Percentiles rank a stretch among this genome's conserved stretches.
Evolutionary conservation across 2,329 filamentous ascomycete species (phyloP).

Genomic region (Curvularia eragrostidis): DNA sequence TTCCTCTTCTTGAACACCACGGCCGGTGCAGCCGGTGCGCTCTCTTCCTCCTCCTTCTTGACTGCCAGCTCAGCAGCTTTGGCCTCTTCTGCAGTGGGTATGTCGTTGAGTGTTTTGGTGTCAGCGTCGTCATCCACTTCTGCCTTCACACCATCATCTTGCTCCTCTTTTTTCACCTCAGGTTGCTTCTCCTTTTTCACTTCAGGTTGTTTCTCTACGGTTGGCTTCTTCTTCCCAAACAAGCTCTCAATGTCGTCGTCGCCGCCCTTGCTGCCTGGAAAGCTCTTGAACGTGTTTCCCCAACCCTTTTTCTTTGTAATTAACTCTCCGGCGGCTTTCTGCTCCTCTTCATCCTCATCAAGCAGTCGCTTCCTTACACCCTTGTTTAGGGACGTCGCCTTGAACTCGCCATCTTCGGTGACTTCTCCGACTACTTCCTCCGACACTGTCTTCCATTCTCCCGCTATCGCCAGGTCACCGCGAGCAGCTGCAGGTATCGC

Average conservation of each 20-base stretch:
- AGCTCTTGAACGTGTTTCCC: slow-evolving; percentile 56
- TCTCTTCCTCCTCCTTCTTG: slow-evolving; percentile 32
- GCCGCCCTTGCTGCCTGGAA: slow-evolving; percentile 52
- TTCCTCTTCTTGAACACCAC: slow-evolving; percentile 84
- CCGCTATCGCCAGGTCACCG: slow-evolving; percentile 82
- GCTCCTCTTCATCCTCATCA: slow-evolving; percentile 67
- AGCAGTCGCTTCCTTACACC: slow-evolving; percentile 69
- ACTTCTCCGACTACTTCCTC: slow-evolving; percentile 54
- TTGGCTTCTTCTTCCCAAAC: slow-evolving; percentile 44
- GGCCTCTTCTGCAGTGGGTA: slow-evolving; percentile 40
- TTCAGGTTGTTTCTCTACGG: slow-evolving; percentile 33
- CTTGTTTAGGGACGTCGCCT: slow-evolving; percentile 53
- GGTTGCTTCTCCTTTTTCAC: slow-evolving; percentile 51
- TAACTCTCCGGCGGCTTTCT: slow-evolving; percentile 62
- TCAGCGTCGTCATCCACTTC: slow-evolving; percentile 29
- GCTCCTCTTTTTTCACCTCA: slow-evolving; percentile 55
- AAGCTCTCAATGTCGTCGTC: slow-evolving; percentile 74
- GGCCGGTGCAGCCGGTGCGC: slow-evolving; percentile 44
- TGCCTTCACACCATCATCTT: slow-evolving; percentile 28
- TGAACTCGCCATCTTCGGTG: slow-evolving; percentile 56
- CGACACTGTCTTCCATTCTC: slow-evolving; percentile 80
- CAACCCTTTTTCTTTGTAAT: slow-evolving; percentile 52
- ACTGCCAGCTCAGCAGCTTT: slow-evolving; percentile 20
- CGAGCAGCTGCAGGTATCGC: slow-evolving; percentile 80
- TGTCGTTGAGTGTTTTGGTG: slow-evolving; percentile 28